Conservation (phyloP, 164 flowering plant species). For the Chimonanthus salicifolius region DNA sequence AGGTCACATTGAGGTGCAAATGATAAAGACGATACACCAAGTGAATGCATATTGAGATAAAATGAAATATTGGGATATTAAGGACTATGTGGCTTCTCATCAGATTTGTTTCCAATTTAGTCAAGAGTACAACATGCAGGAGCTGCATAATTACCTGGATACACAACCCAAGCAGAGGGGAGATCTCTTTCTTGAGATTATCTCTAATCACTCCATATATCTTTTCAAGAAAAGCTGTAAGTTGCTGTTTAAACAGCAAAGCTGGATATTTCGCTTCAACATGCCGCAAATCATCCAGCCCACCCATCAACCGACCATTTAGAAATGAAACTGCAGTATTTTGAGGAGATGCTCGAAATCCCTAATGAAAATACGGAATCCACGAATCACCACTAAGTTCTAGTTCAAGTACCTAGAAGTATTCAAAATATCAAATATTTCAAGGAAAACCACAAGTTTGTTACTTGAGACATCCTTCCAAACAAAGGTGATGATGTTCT, state of each 20-base stretch:
- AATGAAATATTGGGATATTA: no score
- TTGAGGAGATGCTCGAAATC: slow-evolving; percentile 91
- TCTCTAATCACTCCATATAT: slow-evolving; percentile 99
- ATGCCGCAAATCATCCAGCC: slow-evolving; percentile 72
- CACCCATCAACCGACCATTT: slow-evolving; percentile 60
- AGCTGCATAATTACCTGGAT: slow-evolving; percentile 60
- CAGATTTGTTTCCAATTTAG: no score
- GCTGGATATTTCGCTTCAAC: slow-evolving; percentile 99
- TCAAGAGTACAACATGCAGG: no score
- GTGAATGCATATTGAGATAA: no score
- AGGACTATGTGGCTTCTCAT: no score
- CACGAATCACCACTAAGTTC: background rate
- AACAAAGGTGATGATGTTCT: slow-evolving; percentile 84
- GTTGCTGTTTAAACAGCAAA: slow-evolving; percentile 96
- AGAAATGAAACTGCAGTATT: slow-evolving; percentile 74
- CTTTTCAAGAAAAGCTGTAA: slow-evolving; percentile 97
- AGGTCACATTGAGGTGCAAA: no score
- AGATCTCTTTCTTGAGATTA: slow-evolving; percentile 94
- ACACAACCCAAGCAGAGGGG: slow-evolving; percentile 93
- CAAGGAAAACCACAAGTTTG: background rate
- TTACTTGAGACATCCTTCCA: slow-evolving; percentile 95
- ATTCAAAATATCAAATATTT: background rate
- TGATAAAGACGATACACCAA: no score
- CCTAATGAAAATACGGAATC: slow-evolving; percentile 33
- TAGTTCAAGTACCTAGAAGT: background rate